Percentiles rank a stretch among this genome's conserved stretches.
Evolutionary conservation across 331 rosid species (phyloP).

Genomic region (Quercus lobata): DNA sequence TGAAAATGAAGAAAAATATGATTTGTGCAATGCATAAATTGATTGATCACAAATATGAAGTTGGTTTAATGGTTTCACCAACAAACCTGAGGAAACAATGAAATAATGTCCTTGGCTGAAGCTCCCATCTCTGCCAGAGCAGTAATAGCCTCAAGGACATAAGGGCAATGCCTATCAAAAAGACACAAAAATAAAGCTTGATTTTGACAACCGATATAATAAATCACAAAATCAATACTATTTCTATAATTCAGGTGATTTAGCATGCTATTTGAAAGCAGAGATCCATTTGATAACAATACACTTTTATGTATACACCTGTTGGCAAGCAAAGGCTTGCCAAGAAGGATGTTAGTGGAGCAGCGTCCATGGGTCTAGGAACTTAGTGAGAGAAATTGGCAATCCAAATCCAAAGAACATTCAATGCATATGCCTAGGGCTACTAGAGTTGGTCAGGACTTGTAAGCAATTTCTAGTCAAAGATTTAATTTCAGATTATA

Average conservation of each 20-base stretch:
- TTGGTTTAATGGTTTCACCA: conserved; percentile 9
- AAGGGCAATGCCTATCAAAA: conserved; percentile 80
- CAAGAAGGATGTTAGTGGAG: background rate
- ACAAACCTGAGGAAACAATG: conserved; percentile 92
- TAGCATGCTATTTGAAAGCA: background rate
- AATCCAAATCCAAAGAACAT: conserved; percentile 12
- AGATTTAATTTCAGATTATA: background rate
- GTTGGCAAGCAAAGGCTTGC: background rate
- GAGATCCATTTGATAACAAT: background rate
- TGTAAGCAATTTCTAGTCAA: conserved; percentile 1
- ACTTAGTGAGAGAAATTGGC: background rate
- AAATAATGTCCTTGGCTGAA: conserved; percentile 73
- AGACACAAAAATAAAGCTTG: conserved; percentile 10
- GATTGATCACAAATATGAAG: conserved; percentile 2
- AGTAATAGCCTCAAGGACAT: conserved; percentile 67
- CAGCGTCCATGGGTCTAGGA: background rate
- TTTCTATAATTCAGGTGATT: background rate
- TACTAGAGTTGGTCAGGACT: conserved; percentile 9
- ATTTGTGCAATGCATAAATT: background rate
- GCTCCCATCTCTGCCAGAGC: conserved; percentile 90
- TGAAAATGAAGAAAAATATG: background rate
- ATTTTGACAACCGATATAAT: background rate
- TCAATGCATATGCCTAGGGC: conserved; percentile 2
- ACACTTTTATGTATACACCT: background rate
- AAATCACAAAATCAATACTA: background rate